phyloP scores from a whole-genome alignment of 2,329 filamentous ascomycete species.

The Aspergillus costaricaensis region DNA sequence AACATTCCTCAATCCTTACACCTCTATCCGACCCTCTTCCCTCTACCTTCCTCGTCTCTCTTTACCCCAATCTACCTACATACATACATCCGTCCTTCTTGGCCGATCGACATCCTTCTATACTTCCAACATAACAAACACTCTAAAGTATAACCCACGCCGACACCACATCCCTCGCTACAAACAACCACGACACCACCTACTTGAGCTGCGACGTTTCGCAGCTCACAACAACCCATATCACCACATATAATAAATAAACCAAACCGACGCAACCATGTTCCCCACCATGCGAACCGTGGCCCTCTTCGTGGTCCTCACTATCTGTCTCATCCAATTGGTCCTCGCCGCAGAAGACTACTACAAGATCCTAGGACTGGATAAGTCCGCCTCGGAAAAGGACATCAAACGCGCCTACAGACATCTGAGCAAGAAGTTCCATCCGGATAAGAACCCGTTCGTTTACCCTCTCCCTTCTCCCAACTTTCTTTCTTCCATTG shows the following conservation, averaged over 20 bases:
- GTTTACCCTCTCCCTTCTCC: slow-evolving; percentile 35
- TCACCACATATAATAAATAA: neutral
- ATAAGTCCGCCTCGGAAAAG: slow-evolving; percentile 75
- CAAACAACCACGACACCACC: neutral
- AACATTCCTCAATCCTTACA: neutral
- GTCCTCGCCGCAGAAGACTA: slow-evolving; percentile 49
- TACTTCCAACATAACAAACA: neutral
- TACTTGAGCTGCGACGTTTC: neutral
- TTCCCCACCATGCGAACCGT: slow-evolving; percentile 37
- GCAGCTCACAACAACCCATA: neutral
- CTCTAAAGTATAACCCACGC: neutral
- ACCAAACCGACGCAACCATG: neutral
- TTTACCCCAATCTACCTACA: neutral
- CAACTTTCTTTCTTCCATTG: neutral
- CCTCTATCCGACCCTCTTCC: neutral
- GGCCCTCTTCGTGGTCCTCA: slow-evolving; percentile 35
- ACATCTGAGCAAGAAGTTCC: slow-evolving; percentile 88
- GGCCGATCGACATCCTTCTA: neutral
- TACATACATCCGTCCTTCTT: neutral
- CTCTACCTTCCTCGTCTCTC: neutral
- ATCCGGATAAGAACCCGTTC: slow-evolving; percentile 97
- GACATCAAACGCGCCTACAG: slow-evolving; percentile 95
- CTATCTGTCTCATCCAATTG: slow-evolving; percentile 41
- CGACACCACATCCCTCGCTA: neutral
- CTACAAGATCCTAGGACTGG: slow-evolving; percentile 74